A percentile compares a stretch with the other conserved stretches of the same genome.
phyloP scores from a whole-genome alignment of 306 rosid species.

The Luffa aegyptiaca region DNA sequence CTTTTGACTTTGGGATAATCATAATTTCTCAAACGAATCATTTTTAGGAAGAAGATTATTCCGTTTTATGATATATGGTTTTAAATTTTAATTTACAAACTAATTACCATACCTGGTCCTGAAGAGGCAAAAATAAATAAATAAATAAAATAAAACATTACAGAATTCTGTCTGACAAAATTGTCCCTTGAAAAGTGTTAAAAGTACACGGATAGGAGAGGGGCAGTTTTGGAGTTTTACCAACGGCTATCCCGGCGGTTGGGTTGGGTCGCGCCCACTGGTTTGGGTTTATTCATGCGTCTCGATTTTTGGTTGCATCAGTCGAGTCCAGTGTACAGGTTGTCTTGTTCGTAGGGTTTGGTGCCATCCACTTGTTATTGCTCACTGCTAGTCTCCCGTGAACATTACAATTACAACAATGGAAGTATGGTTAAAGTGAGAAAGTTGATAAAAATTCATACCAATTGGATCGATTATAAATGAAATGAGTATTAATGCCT shows the following conservation, averaged over 20 bases:
- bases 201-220: background rate
- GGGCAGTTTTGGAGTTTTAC: background rate
- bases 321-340: background rate
- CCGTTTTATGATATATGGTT: background rate
- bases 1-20: background rate
- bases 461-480: no score
- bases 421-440: no score
- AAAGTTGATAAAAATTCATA: no score
- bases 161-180: background rate
- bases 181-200: background rate
- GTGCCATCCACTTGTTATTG: background rate
- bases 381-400: background rate
- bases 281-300: background rate
- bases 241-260: background rate
- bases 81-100: background rate
- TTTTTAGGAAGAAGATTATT: background rate
- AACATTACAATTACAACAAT: background rate
- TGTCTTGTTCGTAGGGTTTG: background rate
- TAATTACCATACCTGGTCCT: no score
- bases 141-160: background rate
- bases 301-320: background rate
- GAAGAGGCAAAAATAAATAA: background rate
- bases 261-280: background rate
- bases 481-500: no score
- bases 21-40: background rate